Evolutionary conservation across 371 early-diverging fungal genomes (phyloP).

Genomic region (Rhizomucor miehei): DNA sequence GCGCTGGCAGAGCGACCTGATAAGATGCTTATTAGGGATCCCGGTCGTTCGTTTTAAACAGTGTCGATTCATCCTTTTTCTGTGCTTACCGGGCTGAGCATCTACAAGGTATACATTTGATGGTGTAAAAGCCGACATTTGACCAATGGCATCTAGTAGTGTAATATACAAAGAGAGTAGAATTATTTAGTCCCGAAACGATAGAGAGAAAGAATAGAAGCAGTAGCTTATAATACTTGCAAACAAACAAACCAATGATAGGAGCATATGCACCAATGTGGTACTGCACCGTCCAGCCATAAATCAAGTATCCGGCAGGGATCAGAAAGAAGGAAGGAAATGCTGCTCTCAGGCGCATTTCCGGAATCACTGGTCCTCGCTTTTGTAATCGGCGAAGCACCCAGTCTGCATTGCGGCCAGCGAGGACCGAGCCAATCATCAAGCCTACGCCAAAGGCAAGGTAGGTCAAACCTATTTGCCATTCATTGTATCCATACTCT

Average conservation of each 20-base stretch:
- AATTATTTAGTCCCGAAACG: too few species aligned
- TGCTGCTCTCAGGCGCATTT: constrained; percentile 40
- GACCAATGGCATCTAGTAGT: constrained; percentile 25
- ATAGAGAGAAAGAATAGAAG: background rate
- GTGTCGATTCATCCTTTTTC: constrained; percentile 17
- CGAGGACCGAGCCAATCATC: constrained; percentile 40
- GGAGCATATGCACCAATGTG: constrained; percentile 20
- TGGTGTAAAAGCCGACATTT: constrained; percentile 25
- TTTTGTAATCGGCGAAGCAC: constrained; percentile 27
- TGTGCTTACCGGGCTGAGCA: constrained; percentile 13
- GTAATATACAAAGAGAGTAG: background rate
- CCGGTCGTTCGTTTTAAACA: constrained; percentile 19
- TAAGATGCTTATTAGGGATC: too few species aligned
- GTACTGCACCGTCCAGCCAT: constrained; percentile 37
- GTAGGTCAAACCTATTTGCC: constrained; percentile 44
- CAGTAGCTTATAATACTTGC: constrained; percentile 6
- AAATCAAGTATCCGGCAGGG: constrained; percentile 34
- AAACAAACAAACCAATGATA: constrained; percentile 32
- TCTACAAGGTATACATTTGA: constrained; percentile 16
- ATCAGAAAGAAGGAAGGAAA: constrained; percentile 32
- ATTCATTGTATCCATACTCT: constrained; percentile 28
- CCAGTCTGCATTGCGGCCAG: constrained; percentile 47
- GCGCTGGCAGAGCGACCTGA: constrained; percentile 26
- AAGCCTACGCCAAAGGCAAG: constrained; percentile 47
- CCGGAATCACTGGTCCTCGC: constrained; percentile 24